Base-by-base conservation (phyloP, 768 basidiomycete species). In the Tricholoma bakamatsutake region DNA sequence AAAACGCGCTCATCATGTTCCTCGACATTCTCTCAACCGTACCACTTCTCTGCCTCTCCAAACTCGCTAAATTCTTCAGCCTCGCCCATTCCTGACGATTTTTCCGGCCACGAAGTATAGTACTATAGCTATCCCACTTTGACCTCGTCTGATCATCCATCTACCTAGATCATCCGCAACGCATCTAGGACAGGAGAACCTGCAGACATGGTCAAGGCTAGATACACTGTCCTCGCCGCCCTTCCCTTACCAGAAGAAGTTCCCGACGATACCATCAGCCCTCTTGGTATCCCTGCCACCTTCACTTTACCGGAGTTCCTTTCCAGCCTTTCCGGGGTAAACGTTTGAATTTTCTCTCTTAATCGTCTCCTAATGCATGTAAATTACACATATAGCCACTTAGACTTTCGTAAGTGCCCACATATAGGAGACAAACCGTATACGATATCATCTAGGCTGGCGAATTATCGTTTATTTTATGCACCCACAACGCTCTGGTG, bases 401-500 rank as follows among this genome's bases (percentile, higher is more conserved):
- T 40, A 78, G 80, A 68, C 76, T 71, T 42, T 73, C 79, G 87
- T 88, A 69, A 67, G 83, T 63, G 9, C 9, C 27, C 46, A n/a
- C 28, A 48, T 48, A 48, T 31, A 31, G 6, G 28, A 17, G 10
- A 24, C 5, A 48, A n/a, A 31, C 31, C 46, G 28, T 17, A 31
- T 30, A 18, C n/a, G 18, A 11, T 28, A 18, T 12, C 27, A 13
- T 49, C 3, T 59, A 91, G 88, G 39, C 75, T 90, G 6, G 70
- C 77, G 6, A 83, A 83, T 58, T 86, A 89, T 64, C 81, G 83
- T 45, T 76, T 88, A 40, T 73, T 92, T 37, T 81, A 86, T 53
- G 80, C 83, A 55, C 66, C 73, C 5, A 90, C 85, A 15, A 89
- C 89, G 2, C 75, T 76, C 34, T 92, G 89, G 89, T 90, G 89